A percentile compares a stretch with the other conserved stretches of the same genome.
These are phyloP conservation scores for Panicum virgatum DNA, from an alignment of 202 grass and related monocot species.

Conservation along the genomic window DNA sequence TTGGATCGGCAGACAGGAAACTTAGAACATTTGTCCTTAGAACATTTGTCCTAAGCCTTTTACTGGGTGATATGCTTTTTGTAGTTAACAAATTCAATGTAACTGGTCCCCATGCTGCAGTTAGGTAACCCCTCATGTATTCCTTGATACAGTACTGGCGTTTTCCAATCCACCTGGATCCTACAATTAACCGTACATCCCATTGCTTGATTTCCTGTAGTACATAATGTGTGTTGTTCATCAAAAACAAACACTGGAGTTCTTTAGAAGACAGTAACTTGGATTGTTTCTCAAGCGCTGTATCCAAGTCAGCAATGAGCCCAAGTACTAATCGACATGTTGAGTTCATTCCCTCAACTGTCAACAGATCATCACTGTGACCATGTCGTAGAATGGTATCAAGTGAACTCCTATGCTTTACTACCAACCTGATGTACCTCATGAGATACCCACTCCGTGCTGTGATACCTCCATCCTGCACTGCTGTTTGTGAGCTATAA, in stretches of 20 bases:
- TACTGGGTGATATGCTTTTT: not conserved
- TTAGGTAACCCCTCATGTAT: not conserved
- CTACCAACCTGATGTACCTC: not conserved
- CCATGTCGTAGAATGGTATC: slow-evolving; percentile 6
- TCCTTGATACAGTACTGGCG: not conserved
- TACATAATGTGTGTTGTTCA: slow-evolving; percentile 3
- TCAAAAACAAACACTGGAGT: not conserved
- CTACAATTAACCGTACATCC: not conserved
- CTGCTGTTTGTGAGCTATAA: not conserved
- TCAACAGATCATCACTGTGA: not conserved
- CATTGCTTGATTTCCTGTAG: not conserved
- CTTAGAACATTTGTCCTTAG: not conserved
- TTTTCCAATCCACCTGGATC: slow-evolving; percentile 2
- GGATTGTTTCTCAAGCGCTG: slow-evolving; percentile 3
- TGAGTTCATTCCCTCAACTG: not conserved
- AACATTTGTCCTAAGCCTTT: slow-evolving; percentile 2
- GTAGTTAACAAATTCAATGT: not conserved
- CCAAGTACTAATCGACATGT: not conserved
- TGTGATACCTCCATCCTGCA: not conserved
- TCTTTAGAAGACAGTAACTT: not conserved
- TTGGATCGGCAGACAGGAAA: not conserved
- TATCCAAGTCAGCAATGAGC: not conserved
- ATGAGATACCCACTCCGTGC: not conserved
- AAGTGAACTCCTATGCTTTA: not conserved
- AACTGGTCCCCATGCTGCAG: not conserved